Evolutionary conservation across 225 moss, liverwort and hornwort genomes (phyloP).

Genomic region (Pseudoscleropodium purum): DNA sequence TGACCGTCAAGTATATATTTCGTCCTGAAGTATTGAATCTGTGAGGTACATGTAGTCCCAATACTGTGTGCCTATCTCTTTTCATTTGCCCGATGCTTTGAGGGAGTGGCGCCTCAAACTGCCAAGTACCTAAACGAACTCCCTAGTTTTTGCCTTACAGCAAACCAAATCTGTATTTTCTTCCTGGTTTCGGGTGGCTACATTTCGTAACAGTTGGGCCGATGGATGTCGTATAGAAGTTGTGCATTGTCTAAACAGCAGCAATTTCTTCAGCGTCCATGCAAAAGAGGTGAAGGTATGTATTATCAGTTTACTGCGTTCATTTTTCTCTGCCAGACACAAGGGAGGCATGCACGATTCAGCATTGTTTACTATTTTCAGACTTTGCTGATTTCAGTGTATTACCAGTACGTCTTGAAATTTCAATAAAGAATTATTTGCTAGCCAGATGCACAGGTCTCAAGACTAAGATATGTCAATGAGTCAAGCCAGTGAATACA

Average conservation of each 20-base stretch:
- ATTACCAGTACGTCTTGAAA: background rate
- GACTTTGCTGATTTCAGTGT: background rate
- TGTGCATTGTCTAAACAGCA: background rate
- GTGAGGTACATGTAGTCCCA: background rate
- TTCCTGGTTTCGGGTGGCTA: background rate
- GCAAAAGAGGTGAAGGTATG: background rate
- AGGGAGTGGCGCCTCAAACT: background rate
- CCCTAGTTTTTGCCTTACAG: background rate
- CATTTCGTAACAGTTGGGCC: background rate
- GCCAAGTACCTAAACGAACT: background rate
- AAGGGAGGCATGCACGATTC: background rate
- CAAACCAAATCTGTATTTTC: background rate
- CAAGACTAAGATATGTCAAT: background rate
- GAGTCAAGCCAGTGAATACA: background rate
- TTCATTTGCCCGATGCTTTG: background rate
- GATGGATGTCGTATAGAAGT: background rate
- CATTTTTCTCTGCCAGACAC: background rate
- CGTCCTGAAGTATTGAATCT: background rate
- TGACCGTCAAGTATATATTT: background rate
- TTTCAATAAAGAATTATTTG: background rate
- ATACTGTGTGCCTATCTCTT: background rate
- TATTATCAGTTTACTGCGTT: background rate
- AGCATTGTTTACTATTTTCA: background rate
- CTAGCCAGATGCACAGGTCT: background rate
- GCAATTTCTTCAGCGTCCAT: background rate